Percentiles rank a stretch among this genome's conserved stretches.
Evolutionary conservation across 2,329 filamentous ascomycete genomes (phyloP).

Genomic region (Chrysosporium queenslandicum): DNA sequence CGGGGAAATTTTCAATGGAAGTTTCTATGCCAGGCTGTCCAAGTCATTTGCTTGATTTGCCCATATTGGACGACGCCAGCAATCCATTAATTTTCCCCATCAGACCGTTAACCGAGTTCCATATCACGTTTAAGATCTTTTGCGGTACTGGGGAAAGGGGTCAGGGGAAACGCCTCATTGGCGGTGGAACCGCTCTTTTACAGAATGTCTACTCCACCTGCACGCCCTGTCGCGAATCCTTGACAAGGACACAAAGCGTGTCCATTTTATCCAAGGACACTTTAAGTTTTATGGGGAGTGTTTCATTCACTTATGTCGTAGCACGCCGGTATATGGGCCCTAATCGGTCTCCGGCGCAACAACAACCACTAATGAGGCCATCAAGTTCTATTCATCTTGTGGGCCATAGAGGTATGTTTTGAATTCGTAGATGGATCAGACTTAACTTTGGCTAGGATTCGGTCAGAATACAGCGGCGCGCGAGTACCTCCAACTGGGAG

Average conservation of each 20-base stretch:
- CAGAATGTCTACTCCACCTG: constrained; percentile 20
- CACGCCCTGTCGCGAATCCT: constrained; percentile 25
- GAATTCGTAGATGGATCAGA: not conserved
- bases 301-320: constrained; percentile 30
- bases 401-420: constrained; percentile 27
- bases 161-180: constrained; percentile 17
- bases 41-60: constrained; percentile 17
- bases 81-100: constrained; percentile 21
- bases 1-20: constrained; percentile 13
- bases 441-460: constrained; percentile 13
- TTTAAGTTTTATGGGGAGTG: constrained; percentile 24
- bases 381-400: constrained; percentile 19
- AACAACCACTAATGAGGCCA: not conserved
- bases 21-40: constrained; percentile 3
- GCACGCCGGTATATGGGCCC: constrained; percentile 20
- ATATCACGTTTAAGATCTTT: constrained; percentile 21
- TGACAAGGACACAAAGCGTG: constrained; percentile 28
- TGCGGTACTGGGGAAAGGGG: not conserved
- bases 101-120: constrained; percentile 7
- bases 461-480: constrained; percentile 24
- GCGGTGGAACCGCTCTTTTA: constrained; percentile 25
- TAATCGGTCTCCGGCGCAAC: too few relatives aligned
- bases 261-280: constrained; percentile 26
- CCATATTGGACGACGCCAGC: constrained; percentile 22
- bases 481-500: constrained; percentile 30